Base-by-base conservation (phyloP, 495 filamentous ascomycete genomes). In the Penicillium desertorum region DNA sequence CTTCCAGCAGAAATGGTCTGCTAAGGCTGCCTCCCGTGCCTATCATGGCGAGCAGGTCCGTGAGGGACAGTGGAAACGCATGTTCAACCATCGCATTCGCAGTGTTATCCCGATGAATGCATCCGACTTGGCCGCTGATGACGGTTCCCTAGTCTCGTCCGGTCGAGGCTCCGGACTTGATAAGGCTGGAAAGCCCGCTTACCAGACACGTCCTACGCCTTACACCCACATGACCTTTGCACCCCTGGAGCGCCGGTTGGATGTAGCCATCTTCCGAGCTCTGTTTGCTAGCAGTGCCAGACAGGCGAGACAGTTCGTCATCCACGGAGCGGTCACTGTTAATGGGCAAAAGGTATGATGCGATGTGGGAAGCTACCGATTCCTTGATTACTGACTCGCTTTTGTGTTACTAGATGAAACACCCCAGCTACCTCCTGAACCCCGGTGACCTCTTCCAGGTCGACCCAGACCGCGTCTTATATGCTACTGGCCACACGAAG, bases 401-500 rank as follows among this genome's bases (percentile, higher is more conserved):
- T 39, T 50, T 34, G 23, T 25, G 20, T 22, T 14, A 23, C 27
- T 63, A 97, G 94, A 96, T 98, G 89, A 81, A 79, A 45, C 86
- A 96, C 68, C 92, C 94, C 1, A 87, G 90, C 59, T 98, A 98
- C 75, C 88, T 92, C 66, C 86, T 98, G 27, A 98, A 98, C 73
- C 94, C 94, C 10, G 94, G 94, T 47, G 94, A 98, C 68, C 88
- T 98, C 80, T 98, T 98, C 81, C 89, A 93, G 66, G 95, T 98
- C 66, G 88, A 96, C 8, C 81, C 87, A 42, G 90, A 94, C 6
- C 84, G 85, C 56, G 95, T 98, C 30, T 80, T 98, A 73, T 89
- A 75, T 61, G 94, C 90, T 22, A 96, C 91, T 10, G 94, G 94
- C 32, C 81, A 80, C 2, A 81, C 82, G 10, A 96, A 93, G 68